Evolutionary conservation across 495 filamentous ascomycete genomes (phyloP), one percentile per base, ranked within the genome.

Genomic region (Articulospora tetracladia): DNA sequence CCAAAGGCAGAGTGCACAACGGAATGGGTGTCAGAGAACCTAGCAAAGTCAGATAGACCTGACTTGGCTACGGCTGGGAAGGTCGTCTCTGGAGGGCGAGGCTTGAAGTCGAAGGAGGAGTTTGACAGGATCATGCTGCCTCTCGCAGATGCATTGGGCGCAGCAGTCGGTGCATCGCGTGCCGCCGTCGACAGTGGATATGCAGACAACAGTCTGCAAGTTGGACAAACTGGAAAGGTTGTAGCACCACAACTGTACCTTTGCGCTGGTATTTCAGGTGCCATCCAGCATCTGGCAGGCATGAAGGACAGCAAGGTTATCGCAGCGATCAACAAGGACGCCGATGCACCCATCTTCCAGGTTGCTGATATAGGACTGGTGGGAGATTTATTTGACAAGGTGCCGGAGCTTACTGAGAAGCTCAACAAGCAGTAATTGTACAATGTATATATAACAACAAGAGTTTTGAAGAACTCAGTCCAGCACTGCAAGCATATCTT

Each of bases 291-390:
- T 82, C 77, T 98, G 74, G 95, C 95, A 44, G 94, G 94, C 70
- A 98, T 98, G 94, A 98, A 98, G 83, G 94, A 98, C 72, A 96
- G 91, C 79, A 98, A 98, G 80, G 95, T 98, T 61, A 98, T 98
- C 80, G 95, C 92, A 36, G 91, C 90, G 27, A 98, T 98, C 71
- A 98, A 98, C 80, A 98, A 98, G 80, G 94, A 98, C 68, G 77
- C 84, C 1, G 94, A 98, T 75, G 94, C 93, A 55, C 94, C 94
- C 1, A 98, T 98, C 62, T 98, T 98, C 81, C 95, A 98, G 75
- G 83, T 98, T 62, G 95, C 94, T 23, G 94, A 98, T 72, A 91
- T 97, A 49, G 94, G 94, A 12, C 77, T 98, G 36, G 91, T 97
- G 1, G 94, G 93, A 58, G 94, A 98, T 78, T 75, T 98, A 68